Evolutionary conservation across 495 filamentous ascomycete species (phyloP), one percentile per base, ranked within the genome.

Genomic region (Darksidea phi): DNA sequence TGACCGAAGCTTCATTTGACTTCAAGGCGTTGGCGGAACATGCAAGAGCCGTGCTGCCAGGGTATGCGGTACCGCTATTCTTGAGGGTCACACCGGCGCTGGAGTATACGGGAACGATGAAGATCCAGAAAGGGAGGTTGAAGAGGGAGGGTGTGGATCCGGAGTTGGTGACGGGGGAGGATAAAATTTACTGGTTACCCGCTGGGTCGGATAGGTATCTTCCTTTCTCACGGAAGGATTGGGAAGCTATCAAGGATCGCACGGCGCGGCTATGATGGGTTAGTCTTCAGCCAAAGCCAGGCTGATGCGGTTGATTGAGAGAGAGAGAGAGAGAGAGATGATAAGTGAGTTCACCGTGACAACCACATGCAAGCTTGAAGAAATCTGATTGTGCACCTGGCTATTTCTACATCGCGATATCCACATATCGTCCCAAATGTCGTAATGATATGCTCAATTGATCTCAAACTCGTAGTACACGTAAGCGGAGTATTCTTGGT

Each of bases 391-490:
- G n/a, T n/a, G n/a, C n/a, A 32, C 28, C 3, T 32, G 28, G 28
- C 28, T 4, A 32, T 32, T 4, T 32, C 28, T 10, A 32, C 28
- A 32, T n/a, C n/a, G n/a, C 28, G 28, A 4, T 10, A 32, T 3
- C 28, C 28, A 32, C 3, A 32, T 32, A 32, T 10, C 28, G 28
- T 32, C 28, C 10, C 28, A 4, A 10, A 32, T n/a, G n/a, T n/a
- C n/a, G n/a, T n/a, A n/a, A n/a, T n/a, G n/a, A n/a, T n/a, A n/a
- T n/a, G n/a, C n/a, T 32, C 28, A 32, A 10, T 32, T 32, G 28
- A 95, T 86, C 71, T 91, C 88, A 72, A 97, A 91, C 67, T 96
- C 90, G 76, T 97, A 98, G 77, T 90, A 97, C 72, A 97, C 95
- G 76, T 95, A 98, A 26, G 94, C 85, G 57, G 90, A 90, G 76